Base-by-base conservation (phyloP, 257 asterid genomes). In the Ilex aquifolium region DNA sequence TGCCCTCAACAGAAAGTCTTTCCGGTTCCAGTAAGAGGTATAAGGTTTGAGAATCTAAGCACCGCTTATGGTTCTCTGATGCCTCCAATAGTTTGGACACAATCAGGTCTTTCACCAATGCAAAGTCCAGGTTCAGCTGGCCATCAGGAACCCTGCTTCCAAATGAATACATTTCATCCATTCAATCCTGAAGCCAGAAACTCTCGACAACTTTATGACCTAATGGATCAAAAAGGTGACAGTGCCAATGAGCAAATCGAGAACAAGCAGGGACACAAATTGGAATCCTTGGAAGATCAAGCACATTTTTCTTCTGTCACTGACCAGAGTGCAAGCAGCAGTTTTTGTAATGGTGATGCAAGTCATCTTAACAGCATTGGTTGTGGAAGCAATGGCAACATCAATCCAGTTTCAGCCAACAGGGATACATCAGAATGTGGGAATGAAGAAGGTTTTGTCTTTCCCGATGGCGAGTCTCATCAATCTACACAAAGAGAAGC, bases 401-500 rank as follows among this genome's bases (percentile, higher is more conserved):
- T 52, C 27, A 72, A 66, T 66, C 31, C 66, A 31, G 32, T 62
- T 71, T 65, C 85, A 21, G 52, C 40, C n/a, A 60, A 51, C 32
- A 61, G 67, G 50, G 73, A 64, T 40, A 44, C 69, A 6, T 60
- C 83, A 4, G 94, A 83, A 70, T 71, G 71, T 65, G 78, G 74
- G 40, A 80, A 59, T 48, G 95, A 80, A 55, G 95, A 87, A 69
- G 64, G 65, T 66, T 61, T 72, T 51, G 74, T 57, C 36, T 62
- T 52, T 17, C 77, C 74, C 4, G 95, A 83, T 14, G 87, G 76
- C 13, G 71, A 74, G 67, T 71, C 91, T 53, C 63, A 74, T 59
- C 80, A 81, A 57, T 75, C 91, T n/a, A 16, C 65, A 57, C 94
- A 65, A 71, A 81, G 99, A 75, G 92, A 90, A 75, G 99, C 92